These are phyloP conservation scores for Chionographis japonica DNA, from an alignment of 106 monocot species.

Conservation along the genomic window DNA sequence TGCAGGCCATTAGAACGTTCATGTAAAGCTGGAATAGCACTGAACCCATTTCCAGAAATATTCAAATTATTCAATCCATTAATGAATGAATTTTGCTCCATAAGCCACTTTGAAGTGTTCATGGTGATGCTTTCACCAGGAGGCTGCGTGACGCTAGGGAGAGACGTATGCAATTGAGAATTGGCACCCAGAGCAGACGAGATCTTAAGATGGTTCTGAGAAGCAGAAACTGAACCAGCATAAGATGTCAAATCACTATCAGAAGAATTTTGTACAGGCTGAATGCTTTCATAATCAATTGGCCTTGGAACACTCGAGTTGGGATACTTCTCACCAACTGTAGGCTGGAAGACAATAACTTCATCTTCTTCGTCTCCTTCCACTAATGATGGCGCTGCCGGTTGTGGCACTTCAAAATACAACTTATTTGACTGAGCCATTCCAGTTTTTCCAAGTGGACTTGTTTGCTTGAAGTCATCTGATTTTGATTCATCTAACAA, in stretches of 20 bases:
- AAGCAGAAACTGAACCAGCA: constrained; percentile 15
- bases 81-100: constrained; percentile 39
- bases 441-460: constrained; percentile 16
- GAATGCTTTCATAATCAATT: constrained; percentile 20
- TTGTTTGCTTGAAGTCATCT: constrained; percentile 16
- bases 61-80: constrained; percentile 38
- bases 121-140: constrained; percentile 27
- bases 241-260: constrained; percentile 13
- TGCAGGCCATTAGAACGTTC: constrained; percentile 21
- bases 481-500: constrained; percentile 6
- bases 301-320: constrained; percentile 9
- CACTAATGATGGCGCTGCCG: constrained; percentile 13
- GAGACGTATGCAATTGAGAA: constrained; percentile 3
- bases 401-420: constrained; percentile 5
- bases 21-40: constrained; percentile 18
- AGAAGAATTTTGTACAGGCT: constrained; percentile 22
- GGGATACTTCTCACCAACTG: constrained; percentile 32
- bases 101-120: constrained; percentile 41
- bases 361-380: constrained; percentile 74
- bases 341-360: constrained; percentile 91
- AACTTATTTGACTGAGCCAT: constrained; percentile 2
- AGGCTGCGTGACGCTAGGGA: constrained; percentile 8
- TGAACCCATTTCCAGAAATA: constrained; percentile 36
- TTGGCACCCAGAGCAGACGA: constrained; percentile 16
- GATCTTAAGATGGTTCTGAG: constrained; percentile 20